These are phyloP conservation scores for Herpetospermum pedunculosum DNA, from an alignment of 306 rosid genomes.

Conservation along the genomic window DNA sequence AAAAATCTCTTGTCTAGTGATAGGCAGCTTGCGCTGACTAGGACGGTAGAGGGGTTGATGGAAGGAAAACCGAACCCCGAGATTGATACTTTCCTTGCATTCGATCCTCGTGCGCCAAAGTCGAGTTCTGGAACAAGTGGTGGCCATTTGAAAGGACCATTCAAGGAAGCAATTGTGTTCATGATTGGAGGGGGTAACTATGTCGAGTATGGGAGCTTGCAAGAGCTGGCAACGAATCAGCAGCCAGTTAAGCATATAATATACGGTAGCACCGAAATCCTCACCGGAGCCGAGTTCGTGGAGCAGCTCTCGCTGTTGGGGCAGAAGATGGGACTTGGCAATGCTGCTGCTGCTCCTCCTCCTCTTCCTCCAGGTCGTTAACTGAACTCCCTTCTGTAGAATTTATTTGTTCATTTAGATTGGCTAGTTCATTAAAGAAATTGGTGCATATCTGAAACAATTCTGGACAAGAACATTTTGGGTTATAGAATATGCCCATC, in stretches of 20 bases:
- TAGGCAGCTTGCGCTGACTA: constrained; percentile 84
- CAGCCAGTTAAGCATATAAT: constrained; percentile 76
- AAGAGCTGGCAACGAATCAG: constrained; percentile 63
- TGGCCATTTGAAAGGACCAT: constrained; percentile 82
- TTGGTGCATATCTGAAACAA: background rate
- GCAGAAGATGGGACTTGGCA: constrained; percentile 66
- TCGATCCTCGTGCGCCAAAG: constrained; percentile 91
- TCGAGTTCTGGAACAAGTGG: constrained; percentile 65
- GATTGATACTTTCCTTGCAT: constrained; percentile 56
- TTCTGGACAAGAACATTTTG: background rate
- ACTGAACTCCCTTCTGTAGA: background rate
- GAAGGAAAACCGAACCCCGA: constrained; percentile 95
- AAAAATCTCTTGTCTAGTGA: constrained; percentile 81
- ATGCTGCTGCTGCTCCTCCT: background rate
- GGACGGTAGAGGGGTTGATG: constrained; percentile 87
- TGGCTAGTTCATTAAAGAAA: background rate
- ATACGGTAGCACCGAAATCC: constrained; percentile 87
- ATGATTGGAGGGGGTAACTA: constrained; percentile 97
- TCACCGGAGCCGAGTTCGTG: constrained; percentile 81
- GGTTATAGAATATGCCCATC: background rate
- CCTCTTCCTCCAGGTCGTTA: constrained; percentile 3
- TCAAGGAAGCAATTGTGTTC: constrained; percentile 91
- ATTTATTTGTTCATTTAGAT: background rate
- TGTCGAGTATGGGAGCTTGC: constrained; percentile 85
- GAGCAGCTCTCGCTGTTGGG: constrained; percentile 86